Base-by-base conservation (phyloP, 805 yeast species). In the Wickerhamomyces queroliae region DNA sequence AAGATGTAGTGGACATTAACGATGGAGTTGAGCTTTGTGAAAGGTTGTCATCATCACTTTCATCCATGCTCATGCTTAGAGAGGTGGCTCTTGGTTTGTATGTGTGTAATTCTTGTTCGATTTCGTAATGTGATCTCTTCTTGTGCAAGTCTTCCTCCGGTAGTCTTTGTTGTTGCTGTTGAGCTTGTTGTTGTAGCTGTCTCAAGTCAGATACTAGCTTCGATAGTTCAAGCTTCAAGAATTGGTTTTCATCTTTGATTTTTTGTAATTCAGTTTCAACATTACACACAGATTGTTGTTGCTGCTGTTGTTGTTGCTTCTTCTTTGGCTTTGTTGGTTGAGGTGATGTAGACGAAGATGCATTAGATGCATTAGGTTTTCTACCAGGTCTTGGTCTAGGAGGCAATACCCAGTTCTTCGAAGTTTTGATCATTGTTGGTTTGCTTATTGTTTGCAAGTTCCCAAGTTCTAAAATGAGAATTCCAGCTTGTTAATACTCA, bases 341-440 rank as follows among this genome's bases (percentile, higher is more conserved):
- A 28, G 31, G 31, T 28, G 31, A 18, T 7, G 33, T 18, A 28
- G 31, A 20, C 17, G 31, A 18, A 11, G 33, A 11, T 30, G 86
- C 83, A 1, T 41, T 33, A 25, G 91, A 87, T 0, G 88, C 73
- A 47, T 85, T 54, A 3, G 79, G 80, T 48, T 76, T 76, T 37
- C 80, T 63, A 17, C 84, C 85, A 0, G 85, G 84, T 48, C 84
- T 81, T 20, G 95, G 93, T 47, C 93, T 68, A 10, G 95, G 95
- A 3, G 95, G 95, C 23, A 84, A 63, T 7, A 83, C 89, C 90
- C 93, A 87, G 53, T 78, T 80, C 53, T 82, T 82, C 37, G 89
- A 81, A 1, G 91, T 80, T 49, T 70, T 76, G 39, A 71, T 68
- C 17, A 47, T 48, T 16, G 49, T 51, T 22, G 50, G 52, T 2